phyloP scores from a whole-genome alignment of 768 basidiomycete genomes.

The Pisolithus sp. region DNA sequence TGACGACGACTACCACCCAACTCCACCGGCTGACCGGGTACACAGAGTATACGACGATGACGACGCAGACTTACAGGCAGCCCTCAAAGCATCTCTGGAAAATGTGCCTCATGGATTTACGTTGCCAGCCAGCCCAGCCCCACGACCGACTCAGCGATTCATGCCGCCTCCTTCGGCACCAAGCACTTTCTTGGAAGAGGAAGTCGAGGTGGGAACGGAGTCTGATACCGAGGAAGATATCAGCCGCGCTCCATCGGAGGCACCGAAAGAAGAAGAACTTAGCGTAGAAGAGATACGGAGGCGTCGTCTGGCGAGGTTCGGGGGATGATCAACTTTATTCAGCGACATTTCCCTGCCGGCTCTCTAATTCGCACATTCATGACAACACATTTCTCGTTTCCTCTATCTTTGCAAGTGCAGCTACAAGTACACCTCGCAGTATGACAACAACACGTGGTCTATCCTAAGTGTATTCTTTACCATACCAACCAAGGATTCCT shows the following conservation, averaged over 20 bases:
- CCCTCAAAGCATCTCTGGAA: slow-evolving; percentile 76
- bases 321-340: slow-evolving; percentile 27
- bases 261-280: slow-evolving; percentile 28
- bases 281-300: slow-evolving; percentile 63
- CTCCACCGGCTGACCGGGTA: slow-evolving; percentile 2
- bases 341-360: background rate
- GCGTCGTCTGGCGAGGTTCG: slow-evolving; percentile 61
- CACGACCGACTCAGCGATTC: slow-evolving; percentile 13
- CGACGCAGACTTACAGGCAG: slow-evolving; percentile 82
- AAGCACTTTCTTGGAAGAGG: slow-evolving; percentile 5
- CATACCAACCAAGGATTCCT: slow-evolving; percentile 12
- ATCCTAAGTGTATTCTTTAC: slow-evolving; percentile 9
- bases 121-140: slow-evolving; percentile 21
- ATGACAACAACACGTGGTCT: background rate
- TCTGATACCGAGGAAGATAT: slow-evolving; percentile 33
- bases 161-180: slow-evolving; percentile 2
- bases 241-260: slow-evolving; percentile 21
- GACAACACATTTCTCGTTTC: background rate
- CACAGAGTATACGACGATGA: slow-evolving; percentile 75
- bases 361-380: background rate
- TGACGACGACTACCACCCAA: slow-evolving; percentile 13
- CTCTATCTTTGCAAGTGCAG: background rate
- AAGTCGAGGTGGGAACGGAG: slow-evolving; percentile 28
- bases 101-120: slow-evolving; percentile 48
- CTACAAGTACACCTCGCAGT: background rate